Percentiles rank a stretch among this genome's conserved stretches.
Evolutionary conservation across 192 early-diverging fungal genomes (phyloP).

Genomic region (Jimgerdemannia flammicorona): DNA sequence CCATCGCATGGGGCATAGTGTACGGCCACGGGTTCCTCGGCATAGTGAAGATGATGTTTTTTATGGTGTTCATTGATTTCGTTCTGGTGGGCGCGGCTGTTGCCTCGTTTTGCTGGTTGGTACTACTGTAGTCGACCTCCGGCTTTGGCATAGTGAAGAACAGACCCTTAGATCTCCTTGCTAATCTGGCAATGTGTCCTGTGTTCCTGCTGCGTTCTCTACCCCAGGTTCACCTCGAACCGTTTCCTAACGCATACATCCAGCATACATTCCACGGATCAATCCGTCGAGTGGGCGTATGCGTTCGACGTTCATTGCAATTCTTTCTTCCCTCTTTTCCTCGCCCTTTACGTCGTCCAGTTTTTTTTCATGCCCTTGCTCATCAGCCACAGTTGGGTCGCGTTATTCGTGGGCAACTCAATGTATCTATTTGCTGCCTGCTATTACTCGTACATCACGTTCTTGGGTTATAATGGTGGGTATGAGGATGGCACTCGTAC

Average conservation of each 20-base stretch:
- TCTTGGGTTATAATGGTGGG: slow-evolving; percentile 89
- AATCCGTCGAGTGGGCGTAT: slow-evolving; percentile 94
- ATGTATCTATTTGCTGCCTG: slow-evolving; percentile 77
- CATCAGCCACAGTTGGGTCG: slow-evolving; percentile 73
- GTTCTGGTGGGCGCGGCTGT: slow-evolving; percentile 66
- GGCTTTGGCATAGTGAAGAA: not conserved
- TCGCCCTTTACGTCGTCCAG: slow-evolving; percentile 86
- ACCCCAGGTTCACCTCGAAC: slow-evolving; percentile 67
- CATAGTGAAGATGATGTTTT: slow-evolving; percentile 68
- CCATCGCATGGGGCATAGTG: slow-evolving; percentile 77
- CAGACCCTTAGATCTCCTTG: slow-evolving; percentile 12
- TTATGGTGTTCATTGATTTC: slow-evolving; percentile 83
- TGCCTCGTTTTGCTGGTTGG: slow-evolving; percentile 72
- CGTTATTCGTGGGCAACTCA: slow-evolving; percentile 81
- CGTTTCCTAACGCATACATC: slow-evolving; percentile 72
- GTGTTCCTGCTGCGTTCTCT: not conserved
- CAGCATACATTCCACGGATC: slow-evolving; percentile 72
- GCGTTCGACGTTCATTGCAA: slow-evolving; percentile 98
- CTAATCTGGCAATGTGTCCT: not conserved
- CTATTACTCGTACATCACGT: slow-evolving; percentile 89
- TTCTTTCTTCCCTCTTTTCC: slow-evolving; percentile 87
- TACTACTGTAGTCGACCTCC: slow-evolving; percentile 6
- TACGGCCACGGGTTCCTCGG: slow-evolving; percentile 66
- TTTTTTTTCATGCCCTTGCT: slow-evolving; percentile 90
- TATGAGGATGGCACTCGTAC: not conserved